A percentile compares a stretch with the other conserved stretches of the same genome.
Conservation (phyloP, 768 basidiomycete species). For the Trametes sanguinea region DNA sequence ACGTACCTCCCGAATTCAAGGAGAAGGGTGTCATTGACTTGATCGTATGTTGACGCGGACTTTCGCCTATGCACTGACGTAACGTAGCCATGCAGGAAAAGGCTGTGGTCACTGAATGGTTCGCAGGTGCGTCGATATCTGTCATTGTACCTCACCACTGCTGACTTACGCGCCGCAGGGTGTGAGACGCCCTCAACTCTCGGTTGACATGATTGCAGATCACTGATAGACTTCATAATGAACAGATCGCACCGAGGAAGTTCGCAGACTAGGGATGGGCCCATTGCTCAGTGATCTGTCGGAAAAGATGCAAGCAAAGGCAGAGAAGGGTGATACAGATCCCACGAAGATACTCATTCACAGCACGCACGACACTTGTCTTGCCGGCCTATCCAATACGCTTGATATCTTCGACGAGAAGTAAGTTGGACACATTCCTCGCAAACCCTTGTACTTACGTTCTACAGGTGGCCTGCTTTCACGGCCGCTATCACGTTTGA, state of each 20-base stretch:
- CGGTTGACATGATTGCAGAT: neutral
- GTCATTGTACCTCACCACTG: neutral
- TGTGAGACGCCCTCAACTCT: slow-evolving; percentile 36
- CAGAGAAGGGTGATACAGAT: slow-evolving; percentile 44
- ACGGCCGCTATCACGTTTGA: slow-evolving; percentile 76
- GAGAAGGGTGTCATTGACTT: slow-evolving; percentile 59
- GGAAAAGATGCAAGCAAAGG: slow-evolving; percentile 63
- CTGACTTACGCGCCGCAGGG: slow-evolving; percentile 35
- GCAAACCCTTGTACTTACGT: neutral
- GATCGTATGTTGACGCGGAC: slow-evolving; percentile 40
- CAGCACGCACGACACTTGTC: slow-evolving; percentile 70
- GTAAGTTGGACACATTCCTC: slow-evolving; percentile 34
- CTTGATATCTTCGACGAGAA: slow-evolving; percentile 73
- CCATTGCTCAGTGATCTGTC: slow-evolving; percentile 65
- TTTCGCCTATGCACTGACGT: neutral
- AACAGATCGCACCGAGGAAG: slow-evolving; percentile 72
- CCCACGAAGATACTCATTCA: slow-evolving; percentile 68
- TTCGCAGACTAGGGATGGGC: slow-evolving; percentile 76
- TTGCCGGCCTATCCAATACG: slow-evolving; percentile 64
- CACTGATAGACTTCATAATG: neutral
- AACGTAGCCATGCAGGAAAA: slow-evolving; percentile 48
- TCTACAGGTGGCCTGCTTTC: slow-evolving; percentile 71
- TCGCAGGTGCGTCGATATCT: slow-evolving; percentile 45
- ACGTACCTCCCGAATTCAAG: slow-evolving; percentile 71
- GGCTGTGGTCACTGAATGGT: slow-evolving; percentile 81